Conservation (phyloP, 352 stramenopile species). For the Phytophthora macrochlamydospora region DNA sequence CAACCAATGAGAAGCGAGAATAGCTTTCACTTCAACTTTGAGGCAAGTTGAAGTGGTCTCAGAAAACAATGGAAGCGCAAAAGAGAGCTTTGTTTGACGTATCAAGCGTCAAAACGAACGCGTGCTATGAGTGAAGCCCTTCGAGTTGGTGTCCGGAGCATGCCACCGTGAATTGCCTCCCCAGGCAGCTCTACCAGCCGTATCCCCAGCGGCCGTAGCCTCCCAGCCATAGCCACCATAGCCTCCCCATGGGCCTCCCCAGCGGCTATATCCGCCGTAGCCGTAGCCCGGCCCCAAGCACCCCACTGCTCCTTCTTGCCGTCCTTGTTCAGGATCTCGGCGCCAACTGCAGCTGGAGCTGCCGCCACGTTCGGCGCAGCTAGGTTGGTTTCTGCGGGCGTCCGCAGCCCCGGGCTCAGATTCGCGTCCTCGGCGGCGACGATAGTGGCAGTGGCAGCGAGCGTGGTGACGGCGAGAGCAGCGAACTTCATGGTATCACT, state of each 20-base stretch:
- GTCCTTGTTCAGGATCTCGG: not conserved
- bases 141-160: too few species aligned
- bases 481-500: not conserved
- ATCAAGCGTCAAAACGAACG: too few species aligned
- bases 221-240: too few species aligned
- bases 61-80: too few species aligned
- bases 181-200: not conserved
- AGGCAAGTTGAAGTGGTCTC: too few species aligned
- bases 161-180: too few species aligned
- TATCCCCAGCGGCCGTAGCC: conserved; percentile 1
- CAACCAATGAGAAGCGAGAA: too few species aligned
- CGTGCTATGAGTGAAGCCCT: too few species aligned
- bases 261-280: conserved; percentile 2
- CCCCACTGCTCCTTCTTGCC: conserved; percentile 11
- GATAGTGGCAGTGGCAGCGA: conserved; percentile 4
- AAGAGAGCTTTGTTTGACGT: too few species aligned
- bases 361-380: not conserved
- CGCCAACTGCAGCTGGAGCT: not conserved
- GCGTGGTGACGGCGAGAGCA: conserved; percentile 8
- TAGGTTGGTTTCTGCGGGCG: not conserved
- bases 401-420: not conserved
- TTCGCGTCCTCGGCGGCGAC: conserved; percentile 4
- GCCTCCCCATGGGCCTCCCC: conserved; percentile 3
- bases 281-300: not conserved
- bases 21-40: too few species aligned